Conservation (phyloP, 2,329 filamentous ascomycete species). For the Chaetomium sp. region DNA sequence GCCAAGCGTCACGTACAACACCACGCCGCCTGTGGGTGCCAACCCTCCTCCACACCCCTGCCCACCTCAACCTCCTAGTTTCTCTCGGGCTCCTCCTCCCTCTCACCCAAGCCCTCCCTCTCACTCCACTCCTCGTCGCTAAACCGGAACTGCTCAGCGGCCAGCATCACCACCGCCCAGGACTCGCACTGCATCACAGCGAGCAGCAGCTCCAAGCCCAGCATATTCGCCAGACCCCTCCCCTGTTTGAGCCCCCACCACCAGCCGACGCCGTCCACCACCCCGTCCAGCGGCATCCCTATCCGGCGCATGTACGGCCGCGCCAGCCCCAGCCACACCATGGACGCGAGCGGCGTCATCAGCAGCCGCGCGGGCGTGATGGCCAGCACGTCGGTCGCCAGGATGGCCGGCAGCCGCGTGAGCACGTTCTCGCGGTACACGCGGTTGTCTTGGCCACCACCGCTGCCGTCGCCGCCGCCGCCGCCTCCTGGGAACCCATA, state of each 20-base stretch:
- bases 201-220: conserved; percentile 50
- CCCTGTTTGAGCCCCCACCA: conserved; percentile 44
- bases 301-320: conserved; percentile 40
- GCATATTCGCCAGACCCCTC: conserved; percentile 48
- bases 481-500: background rate
- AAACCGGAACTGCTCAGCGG: conserved; percentile 32
- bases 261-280: conserved; percentile 42
- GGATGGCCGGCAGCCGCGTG: conserved; percentile 51
- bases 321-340: conserved; percentile 50
- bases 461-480: background rate
- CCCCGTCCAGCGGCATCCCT: conserved; percentile 42
- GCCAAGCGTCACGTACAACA: background rate
- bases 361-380: conserved; percentile 47
- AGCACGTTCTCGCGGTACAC: conserved; percentile 48
- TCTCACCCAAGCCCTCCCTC: conserved; percentile 20
- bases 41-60: background rate
- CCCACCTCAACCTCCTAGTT: background rate
- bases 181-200: conserved; percentile 48
- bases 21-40: background rate
- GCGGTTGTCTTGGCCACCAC: conserved; percentile 27
- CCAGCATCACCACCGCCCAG: conserved; percentile 48
- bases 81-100: conserved; percentile 9
- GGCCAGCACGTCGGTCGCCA: conserved; percentile 53
- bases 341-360: conserved; percentile 51
- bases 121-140: conserved; percentile 35